Conservation (phyloP, 73 alveolate species). For the Strombidium stylifer region DNA sequence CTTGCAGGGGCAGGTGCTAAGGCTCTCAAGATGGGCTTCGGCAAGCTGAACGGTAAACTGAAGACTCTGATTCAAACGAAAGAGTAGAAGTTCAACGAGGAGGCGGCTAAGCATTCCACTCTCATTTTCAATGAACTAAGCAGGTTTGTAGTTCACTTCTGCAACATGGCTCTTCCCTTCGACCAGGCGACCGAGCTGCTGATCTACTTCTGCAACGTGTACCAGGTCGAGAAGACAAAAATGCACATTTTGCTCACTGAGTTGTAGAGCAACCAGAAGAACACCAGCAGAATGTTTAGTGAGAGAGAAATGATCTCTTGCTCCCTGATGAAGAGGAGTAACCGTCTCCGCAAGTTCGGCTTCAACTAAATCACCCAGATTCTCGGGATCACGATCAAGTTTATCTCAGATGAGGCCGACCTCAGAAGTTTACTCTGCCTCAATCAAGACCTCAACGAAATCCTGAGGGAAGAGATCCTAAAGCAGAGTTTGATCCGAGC, state of each 20-base stretch:
- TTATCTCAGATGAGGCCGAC: slow-evolving; percentile 22
- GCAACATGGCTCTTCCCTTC: slow-evolving; percentile 24
- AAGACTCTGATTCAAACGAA: too few relatives aligned
- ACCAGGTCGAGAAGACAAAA: slow-evolving; percentile 39
- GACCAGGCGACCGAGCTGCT: slow-evolving; percentile 40
- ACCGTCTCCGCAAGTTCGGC: slow-evolving; percentile 6
- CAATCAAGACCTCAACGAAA: slow-evolving; percentile 11
- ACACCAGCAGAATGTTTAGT: slow-evolving; percentile 17
- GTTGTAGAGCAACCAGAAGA: slow-evolving; percentile 33
- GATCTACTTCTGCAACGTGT: slow-evolving; percentile 27
- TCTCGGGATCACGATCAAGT: slow-evolving; percentile 34
- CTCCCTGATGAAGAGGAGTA: slow-evolving; percentile 21
- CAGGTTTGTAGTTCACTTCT: slow-evolving; percentile 6
- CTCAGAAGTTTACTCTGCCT: slow-evolving; percentile 24
- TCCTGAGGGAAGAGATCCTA: not conserved
- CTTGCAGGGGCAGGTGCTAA: too few relatives aligned
- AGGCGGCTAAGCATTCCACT: too few relatives aligned
- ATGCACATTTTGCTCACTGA: slow-evolving; percentile 44
- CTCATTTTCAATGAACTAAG: slow-evolving; percentile 39
- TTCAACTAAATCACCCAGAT: slow-evolving; percentile 1
- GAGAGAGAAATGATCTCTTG: slow-evolving; percentile 24
- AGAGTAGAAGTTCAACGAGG: too few relatives aligned
- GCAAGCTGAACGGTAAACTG: too few relatives aligned
- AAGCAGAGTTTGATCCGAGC: slow-evolving; percentile 16
- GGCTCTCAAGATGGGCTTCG: too few relatives aligned